Percentiles rank a stretch among this genome's conserved stretches.
phyloP scores from a whole-genome alignment of 2,329 filamentous ascomycete species.

The Aspergillus cejpii region DNA sequence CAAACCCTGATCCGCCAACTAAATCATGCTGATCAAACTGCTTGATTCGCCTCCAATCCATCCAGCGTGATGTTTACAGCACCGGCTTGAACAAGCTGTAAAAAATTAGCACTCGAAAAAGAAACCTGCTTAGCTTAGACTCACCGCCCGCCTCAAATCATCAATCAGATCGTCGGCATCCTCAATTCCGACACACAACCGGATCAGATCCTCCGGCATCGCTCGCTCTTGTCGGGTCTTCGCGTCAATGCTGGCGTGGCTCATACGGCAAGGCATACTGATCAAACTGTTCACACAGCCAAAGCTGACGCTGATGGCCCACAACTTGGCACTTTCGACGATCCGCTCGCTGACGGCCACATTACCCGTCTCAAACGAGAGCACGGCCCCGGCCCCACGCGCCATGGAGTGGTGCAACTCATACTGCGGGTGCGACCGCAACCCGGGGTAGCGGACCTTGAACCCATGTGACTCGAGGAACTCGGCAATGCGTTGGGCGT shows the following conservation, averaged over 20 bases:
- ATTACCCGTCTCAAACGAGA: constrained; percentile 94
- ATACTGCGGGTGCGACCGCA: constrained; percentile 94
- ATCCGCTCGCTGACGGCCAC: constrained; percentile 78
- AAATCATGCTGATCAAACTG: neutral
- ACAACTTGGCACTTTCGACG: constrained; percentile 84
- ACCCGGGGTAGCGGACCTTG: constrained; percentile 86
- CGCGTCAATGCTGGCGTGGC: constrained; percentile 94
- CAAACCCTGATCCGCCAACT: too few relatives aligned
- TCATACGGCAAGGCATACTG: constrained; percentile 99
- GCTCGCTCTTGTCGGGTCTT: constrained; percentile 83
- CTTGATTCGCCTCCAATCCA: constrained; percentile 61
- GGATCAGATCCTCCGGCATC: constrained; percentile 94
- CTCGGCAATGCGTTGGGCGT: constrained; percentile 81
- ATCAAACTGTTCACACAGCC: constrained; percentile 98
- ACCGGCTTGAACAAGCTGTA: constrained; percentile 81
- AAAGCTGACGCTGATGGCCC: constrained; percentile 94
- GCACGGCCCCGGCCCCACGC: constrained; percentile 83
- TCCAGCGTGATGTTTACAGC: constrained; percentile 81
- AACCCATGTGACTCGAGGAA: constrained; percentile 90
- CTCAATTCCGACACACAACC: constrained; percentile 93
- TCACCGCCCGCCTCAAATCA: constrained; percentile 81
- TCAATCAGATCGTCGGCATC: constrained; percentile 87
- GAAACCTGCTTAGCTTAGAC: constrained; percentile 34
- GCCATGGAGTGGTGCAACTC: constrained; percentile 94
- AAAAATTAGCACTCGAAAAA: constrained; percentile 8